phyloP scores from a whole-genome alignment of 192 early-diverging fungal genomes.

The Podila epicladia region DNA sequence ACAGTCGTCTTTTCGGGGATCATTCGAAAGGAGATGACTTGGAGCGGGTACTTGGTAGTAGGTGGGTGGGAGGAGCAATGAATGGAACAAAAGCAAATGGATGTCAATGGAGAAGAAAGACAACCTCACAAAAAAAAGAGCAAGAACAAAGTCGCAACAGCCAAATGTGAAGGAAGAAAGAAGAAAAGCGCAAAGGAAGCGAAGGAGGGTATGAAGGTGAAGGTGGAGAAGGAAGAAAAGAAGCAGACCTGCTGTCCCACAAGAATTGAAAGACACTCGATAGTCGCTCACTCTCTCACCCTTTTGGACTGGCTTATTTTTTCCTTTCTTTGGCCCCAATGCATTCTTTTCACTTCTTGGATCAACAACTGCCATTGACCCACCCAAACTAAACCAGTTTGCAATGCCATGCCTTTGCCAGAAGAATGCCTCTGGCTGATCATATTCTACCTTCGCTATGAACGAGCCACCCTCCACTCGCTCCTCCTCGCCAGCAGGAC shows the following conservation, averaged over 20 bases:
- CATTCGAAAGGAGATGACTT: neutral
- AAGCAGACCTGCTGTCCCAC: neutral
- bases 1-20: constrained; percentile 12
- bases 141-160: neutral
- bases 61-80: neutral
- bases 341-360: neutral
- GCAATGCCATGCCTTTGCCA: constrained; percentile 12
- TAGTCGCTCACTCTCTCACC: too few species aligned
- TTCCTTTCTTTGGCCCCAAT: too few species aligned
- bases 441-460: constrained; percentile 20
- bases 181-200: neutral
- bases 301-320: neutral
- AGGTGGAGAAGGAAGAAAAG: neutral
- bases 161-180: neutral
- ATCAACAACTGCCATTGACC: neutral
- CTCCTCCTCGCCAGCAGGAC: constrained; percentile 22
- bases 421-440: constrained; percentile 53
- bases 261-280: neutral
- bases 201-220: neutral
- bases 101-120: neutral
- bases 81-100: neutral
- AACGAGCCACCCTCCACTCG: constrained; percentile 26
- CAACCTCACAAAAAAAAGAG: neutral
- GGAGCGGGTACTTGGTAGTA: neutral
- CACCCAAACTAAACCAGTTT: neutral